Conservation (phyloP, 2,329 filamentous ascomycete species). For the Helminthosporium solani region DNA sequence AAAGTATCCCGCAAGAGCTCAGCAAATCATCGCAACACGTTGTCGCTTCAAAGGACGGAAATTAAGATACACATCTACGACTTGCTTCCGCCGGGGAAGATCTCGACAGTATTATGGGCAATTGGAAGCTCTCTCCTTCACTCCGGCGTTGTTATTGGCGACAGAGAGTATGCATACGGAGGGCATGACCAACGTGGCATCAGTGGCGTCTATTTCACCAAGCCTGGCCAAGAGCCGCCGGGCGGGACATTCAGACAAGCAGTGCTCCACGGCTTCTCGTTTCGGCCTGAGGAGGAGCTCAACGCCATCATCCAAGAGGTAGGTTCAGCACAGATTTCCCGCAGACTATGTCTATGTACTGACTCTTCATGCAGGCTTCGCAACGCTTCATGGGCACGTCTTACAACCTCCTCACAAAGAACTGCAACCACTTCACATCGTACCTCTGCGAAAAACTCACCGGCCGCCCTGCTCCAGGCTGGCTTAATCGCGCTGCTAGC, state of each 20-base stretch:
- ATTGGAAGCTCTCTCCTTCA: constrained; percentile 77
- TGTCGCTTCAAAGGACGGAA: constrained; percentile 71
- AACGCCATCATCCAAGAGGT: constrained; percentile 64
- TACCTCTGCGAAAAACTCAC: constrained; percentile 74
- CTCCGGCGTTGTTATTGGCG: constrained; percentile 78
- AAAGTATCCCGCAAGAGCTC: constrained; percentile 46
- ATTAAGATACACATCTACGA: constrained; percentile 78
- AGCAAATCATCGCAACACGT: constrained; percentile 61
- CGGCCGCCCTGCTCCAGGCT: constrained; percentile 66
- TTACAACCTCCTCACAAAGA: constrained; percentile 80
- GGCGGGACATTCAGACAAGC: constrained; percentile 75
- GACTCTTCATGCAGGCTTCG: constrained; percentile 58
- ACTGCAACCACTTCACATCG: constrained; percentile 87
- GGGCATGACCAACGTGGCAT: constrained; percentile 70
- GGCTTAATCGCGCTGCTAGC: constrained; percentile 81
- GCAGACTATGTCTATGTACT: constrained; percentile 9
- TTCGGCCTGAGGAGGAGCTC: constrained; percentile 68
- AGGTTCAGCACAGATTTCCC: constrained; percentile 1
- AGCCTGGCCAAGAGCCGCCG: constrained; percentile 68
- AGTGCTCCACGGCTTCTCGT: constrained; percentile 77
- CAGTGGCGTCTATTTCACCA: constrained; percentile 83
- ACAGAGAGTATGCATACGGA: constrained; percentile 80
- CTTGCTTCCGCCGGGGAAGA: constrained; percentile 70
- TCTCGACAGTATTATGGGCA: constrained; percentile 76
- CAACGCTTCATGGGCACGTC: constrained; percentile 71